phyloP scores from a whole-genome alignment of 176 grass and related monocot genomes.

The Avena sativa region DNA sequence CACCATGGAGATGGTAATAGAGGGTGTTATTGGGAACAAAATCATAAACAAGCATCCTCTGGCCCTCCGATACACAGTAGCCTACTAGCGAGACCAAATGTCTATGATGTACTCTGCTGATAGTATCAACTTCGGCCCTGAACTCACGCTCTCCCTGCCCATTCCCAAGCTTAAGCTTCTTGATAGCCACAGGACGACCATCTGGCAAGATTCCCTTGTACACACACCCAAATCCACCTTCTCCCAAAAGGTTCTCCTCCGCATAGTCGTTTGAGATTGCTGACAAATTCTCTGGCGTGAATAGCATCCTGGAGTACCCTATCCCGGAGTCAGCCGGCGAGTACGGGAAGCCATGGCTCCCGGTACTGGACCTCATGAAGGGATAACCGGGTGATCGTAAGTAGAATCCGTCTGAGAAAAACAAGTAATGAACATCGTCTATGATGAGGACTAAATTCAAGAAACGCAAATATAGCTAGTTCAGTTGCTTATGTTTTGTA shows the following conservation, averaged over 20 bases:
- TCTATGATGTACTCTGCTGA: constrained; percentile 83
- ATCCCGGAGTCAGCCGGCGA: constrained; percentile 64
- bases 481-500: constrained; percentile 31
- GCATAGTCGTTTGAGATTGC: constrained; percentile 68
- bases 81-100: constrained; percentile 84
- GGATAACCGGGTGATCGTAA: constrained; percentile 68
- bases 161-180: constrained; percentile 74
- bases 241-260: constrained; percentile 68
- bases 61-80: constrained; percentile 66
- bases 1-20: constrained; percentile 83
- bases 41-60: constrained; percentile 81
- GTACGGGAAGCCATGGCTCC: constrained; percentile 66
- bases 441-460: constrained; percentile 1
- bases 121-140: constrained; percentile 81
- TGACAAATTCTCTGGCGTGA: constrained; percentile 76
- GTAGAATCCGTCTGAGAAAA: constrained; percentile 49
- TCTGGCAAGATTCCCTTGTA: constrained; percentile 69
- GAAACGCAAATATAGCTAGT: neutral
- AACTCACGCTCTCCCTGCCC: constrained; percentile 81
- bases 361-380: constrained; percentile 59
- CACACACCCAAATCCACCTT: constrained; percentile 83
- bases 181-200: constrained; percentile 76
- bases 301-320: constrained; percentile 69
- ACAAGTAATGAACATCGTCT: constrained; percentile 41
- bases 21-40: constrained; percentile 88